Evolutionary conservation across 2,329 filamentous ascomycete genomes (phyloP).

Genomic region (Trichophyton equinum): DNA sequence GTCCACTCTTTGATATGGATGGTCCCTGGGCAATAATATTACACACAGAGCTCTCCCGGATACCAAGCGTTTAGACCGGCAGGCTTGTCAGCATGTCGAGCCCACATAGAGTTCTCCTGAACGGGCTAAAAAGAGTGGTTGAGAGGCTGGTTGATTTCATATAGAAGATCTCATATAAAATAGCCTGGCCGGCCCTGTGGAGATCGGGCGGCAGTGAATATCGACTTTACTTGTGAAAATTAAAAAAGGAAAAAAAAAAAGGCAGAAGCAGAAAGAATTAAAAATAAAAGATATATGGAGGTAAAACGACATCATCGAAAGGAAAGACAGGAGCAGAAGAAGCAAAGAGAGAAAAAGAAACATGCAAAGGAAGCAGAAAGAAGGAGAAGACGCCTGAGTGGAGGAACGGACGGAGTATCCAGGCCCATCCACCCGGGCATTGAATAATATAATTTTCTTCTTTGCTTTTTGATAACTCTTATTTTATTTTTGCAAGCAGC

Average conservation of each 20-base stretch:
- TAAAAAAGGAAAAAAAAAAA: neutral
- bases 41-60: neutral
- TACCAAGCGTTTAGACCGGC: conserved; percentile 1
- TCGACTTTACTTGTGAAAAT: neutral
- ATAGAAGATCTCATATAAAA: conserved; percentile 1
- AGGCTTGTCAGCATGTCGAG: neutral
- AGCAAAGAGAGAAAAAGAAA: neutral
- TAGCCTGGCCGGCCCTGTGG: conserved; percentile 1
- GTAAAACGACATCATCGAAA: neutral
- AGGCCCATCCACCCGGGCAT: neutral
- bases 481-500: neutral
- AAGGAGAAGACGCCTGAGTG: too few species aligned
- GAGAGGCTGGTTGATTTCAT: conserved; percentile 1
- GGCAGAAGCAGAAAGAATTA: neutral
- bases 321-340: neutral
- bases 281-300: neutral
- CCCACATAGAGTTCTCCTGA: neutral
- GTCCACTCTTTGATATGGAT: conserved; percentile 1
- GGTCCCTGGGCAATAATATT: neutral
- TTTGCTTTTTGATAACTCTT: neutral
- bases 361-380: too few species aligned
- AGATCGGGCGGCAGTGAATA: conserved; percentile 1
- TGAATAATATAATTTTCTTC: neutral
- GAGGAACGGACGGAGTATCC: neutral
- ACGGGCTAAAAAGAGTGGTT: neutral